phyloP scores from a whole-genome alignment of 2,329 filamentous ascomycete species.

The Sphaerulina vaccinii region DNA sequence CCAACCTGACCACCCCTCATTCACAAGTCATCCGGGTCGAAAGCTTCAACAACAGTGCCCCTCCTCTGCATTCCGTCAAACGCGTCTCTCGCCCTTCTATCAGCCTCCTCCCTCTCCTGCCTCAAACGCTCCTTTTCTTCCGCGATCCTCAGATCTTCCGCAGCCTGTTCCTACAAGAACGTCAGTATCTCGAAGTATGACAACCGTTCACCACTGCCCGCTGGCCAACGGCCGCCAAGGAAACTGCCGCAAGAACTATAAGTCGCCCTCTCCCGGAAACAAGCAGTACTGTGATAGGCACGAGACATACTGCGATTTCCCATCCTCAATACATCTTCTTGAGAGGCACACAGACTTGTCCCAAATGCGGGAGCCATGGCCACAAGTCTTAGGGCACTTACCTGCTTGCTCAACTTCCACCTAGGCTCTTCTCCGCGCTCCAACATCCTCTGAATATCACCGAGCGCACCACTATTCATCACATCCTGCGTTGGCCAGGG shows the following conservation, averaged over 20 bases:
- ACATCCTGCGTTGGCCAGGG: conserved; percentile 74
- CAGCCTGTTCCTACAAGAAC: conserved; percentile 44
- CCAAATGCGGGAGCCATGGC: no score
- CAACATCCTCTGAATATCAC: conserved; percentile 57
- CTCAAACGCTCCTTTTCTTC: conserved; percentile 44
- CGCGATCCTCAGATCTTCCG: conserved; percentile 36
- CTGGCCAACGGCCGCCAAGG: no score
- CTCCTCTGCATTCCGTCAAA: conserved; percentile 20
- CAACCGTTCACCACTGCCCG: no score
- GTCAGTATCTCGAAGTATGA: no score
- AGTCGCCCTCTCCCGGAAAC: no score
- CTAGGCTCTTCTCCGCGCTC: conserved; percentile 63
- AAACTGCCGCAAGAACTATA: no score
- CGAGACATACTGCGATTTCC: no score
- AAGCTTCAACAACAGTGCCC: conserved; percentile 32
- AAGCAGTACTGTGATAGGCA: no score
- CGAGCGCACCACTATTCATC: conserved; percentile 68
- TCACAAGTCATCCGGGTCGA: conserved; percentile 38
- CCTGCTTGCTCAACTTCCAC: conserved; percentile 44
- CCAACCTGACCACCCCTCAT: neutral
- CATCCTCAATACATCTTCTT: no score
- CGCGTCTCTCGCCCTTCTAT: conserved; percentile 18
- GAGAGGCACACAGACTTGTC: no score
- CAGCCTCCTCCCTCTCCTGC: conserved; percentile 32
- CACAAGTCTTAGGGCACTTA: no score